Base-by-base conservation (phyloP, 129 eudicot genomes). In the Artemisia tridentata region DNA sequence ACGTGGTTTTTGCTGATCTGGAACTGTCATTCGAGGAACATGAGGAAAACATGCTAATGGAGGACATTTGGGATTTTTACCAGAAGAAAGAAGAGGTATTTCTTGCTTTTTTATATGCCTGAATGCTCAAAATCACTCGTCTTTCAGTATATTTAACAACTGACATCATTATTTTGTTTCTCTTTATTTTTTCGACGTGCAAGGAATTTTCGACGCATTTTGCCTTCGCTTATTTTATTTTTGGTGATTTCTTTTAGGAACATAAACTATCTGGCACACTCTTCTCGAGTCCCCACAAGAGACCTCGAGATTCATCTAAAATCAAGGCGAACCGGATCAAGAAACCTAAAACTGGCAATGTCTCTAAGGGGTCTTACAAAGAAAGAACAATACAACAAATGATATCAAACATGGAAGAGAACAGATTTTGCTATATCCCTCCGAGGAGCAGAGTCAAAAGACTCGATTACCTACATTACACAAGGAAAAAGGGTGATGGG, bases 351-450 rank as follows among this genome's bases (percentile, higher is more conserved):
- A 72, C 41, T 6, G 63, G 47, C 1, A 25, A 63, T 25, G 68
- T 23, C 67, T 11, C 67, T n/a, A 69, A 69, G 12, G 75, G 47
- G 53, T 71, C 80, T 11, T 43, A 53, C 58, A 78, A 71, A 71
- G 88, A 83, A 4, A 65, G 16, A 75, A 90, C 81, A 68, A 64
- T 84, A 61, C 76, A 75, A 53, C 38, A 57, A 38, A 49, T 91
- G 80, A 84, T 80, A 83, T 63, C 71, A 48, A 79, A 88, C 58
- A 91, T 88, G 97, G 90, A 91, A 80, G 97, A 88, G 54, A 84
- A 91, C 53, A 72, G 78, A 31, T 91, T 88, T 72, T 70, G 76
- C 69, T 88, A 88, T 38, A 83, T 84, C 27, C 88, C 96, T 27
- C 92, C 97, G 1, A 86, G 97, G 74, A 68, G n/a, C 14, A 82